phyloP scores from a whole-genome alignment of 208 protist genomes.

The Wallacemonas collosoma region DNA sequence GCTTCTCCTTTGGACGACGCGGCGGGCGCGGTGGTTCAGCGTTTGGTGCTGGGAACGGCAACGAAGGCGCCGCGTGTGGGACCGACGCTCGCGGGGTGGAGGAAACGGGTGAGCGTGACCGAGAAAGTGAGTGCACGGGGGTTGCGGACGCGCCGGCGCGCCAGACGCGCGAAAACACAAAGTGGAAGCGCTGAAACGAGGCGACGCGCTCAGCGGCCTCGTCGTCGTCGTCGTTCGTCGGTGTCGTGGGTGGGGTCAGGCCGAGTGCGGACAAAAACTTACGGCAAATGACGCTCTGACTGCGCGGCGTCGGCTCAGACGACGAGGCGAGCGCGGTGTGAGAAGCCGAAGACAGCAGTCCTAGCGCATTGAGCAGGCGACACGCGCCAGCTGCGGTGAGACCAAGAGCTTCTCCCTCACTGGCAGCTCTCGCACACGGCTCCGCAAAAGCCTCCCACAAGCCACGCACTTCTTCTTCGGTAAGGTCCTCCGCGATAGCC shows the following conservation, averaged over 20 bases:
- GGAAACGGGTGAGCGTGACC: not conserved
- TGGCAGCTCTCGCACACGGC: conserved; percentile 12
- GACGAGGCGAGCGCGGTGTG: conserved; percentile 26
- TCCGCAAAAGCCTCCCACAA: conserved; percentile 19
- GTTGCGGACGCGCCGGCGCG: conserved; percentile 21
- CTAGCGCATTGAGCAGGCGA: conserved; percentile 23
- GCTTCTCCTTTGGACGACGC: not conserved
- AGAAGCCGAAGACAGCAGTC: conserved; percentile 21
- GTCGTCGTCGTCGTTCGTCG: conserved; percentile 1
- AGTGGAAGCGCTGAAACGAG: conserved; percentile 39
- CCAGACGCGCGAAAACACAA: conserved; percentile 50
- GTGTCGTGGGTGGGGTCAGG: conserved; percentile 1
- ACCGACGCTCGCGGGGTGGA: too few species aligned
- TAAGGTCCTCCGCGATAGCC: not conserved
- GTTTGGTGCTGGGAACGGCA: too few species aligned
- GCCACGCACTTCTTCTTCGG: conserved; percentile 17
- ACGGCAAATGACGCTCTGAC: conserved; percentile 31
- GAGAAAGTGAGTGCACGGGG: not conserved
- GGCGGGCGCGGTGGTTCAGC: too few species aligned
- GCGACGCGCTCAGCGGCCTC: conserved; percentile 16
- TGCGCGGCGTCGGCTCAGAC: not conserved
- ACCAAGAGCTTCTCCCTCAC: not conserved
- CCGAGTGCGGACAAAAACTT: conserved; percentile 50
- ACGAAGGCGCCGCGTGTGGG: too few species aligned
- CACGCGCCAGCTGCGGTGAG: conserved; percentile 1